Evolutionary conservation across 2,329 filamentous ascomycete genomes (phyloP).

Genomic region (Pezizomycotina sp.): DNA sequence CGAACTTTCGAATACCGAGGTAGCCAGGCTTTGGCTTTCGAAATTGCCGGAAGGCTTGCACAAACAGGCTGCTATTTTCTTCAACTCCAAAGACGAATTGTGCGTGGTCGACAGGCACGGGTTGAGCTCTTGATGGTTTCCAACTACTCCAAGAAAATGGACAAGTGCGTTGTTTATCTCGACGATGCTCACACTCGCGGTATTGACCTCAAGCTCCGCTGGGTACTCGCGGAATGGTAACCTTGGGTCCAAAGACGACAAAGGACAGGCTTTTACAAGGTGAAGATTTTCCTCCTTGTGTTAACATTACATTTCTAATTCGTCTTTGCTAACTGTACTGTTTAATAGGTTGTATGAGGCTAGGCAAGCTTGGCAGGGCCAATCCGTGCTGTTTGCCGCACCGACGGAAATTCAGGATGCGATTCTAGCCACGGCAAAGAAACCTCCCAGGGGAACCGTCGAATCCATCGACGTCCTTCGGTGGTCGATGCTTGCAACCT

Average conservation of each 20-base stretch:
- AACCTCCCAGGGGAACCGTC: slow-evolving; percentile 26
- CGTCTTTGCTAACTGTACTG: too few relatives aligned
- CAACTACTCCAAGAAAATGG: slow-evolving; percentile 40
- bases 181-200: slow-evolving; percentile 57
- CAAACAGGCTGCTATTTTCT: slow-evolving; percentile 39
- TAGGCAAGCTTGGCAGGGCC: slow-evolving; percentile 52
- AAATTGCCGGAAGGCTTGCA: slow-evolving; percentile 5
- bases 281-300: slow-evolving; percentile 24
- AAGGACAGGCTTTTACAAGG: slow-evolving; percentile 57
- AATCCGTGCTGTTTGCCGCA: slow-evolving; percentile 39
- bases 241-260: slow-evolving; percentile 45
- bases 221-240: slow-evolving; percentile 48
- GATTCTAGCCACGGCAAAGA: slow-evolving; percentile 30
- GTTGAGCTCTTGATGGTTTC: slow-evolving; percentile 41
- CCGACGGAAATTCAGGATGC: slow-evolving; percentile 41
- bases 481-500: slow-evolving; percentile 46
- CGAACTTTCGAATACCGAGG: slow-evolving; percentile 41
- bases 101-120: slow-evolving; percentile 36
- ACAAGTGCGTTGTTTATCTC: slow-evolving; percentile 47
- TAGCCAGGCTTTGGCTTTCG: slow-evolving; percentile 41
- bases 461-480: slow-evolving; percentile 39
- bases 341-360: slow-evolving; percentile 49
- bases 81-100: slow-evolving; percentile 40
- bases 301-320: too few relatives aligned
- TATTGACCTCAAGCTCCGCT: slow-evolving; percentile 48